Base-by-base conservation (phyloP, 177 flowering plant genomes). In the Tripterygium wilfordii region DNA sequence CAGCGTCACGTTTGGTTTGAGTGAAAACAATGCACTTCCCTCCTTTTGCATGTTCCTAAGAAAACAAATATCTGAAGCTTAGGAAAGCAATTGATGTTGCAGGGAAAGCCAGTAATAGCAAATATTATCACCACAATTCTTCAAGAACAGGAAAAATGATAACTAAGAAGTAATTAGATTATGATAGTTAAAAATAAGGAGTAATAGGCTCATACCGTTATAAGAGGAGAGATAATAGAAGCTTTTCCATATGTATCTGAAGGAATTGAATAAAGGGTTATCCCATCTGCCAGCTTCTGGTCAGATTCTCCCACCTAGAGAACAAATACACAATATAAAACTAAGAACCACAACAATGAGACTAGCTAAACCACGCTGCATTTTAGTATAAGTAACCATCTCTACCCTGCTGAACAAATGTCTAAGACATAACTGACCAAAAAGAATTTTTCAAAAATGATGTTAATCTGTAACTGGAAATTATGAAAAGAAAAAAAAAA, bases 1-100 rank as follows among this genome's bases (percentile, higher is more conserved):
- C 99, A 32, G 99, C 99, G 65, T 92, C 99, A 49, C 97, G 91
- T 53, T 92, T 92, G 36, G 99, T 92, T 65, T 80, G 96, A 33
- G 97, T 87, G 58, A 92, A 92, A 51, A 92, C 76, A 53, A 92
- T 92, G 50, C 88, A 80, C 54, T 92, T 92, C 5, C 97, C 99
- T 55, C 88, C 97, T 49, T 86, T 92, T 42, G 83, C 99, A 76
- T 92, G 90, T 56, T 92, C 95, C 99, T 92, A 54, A n/a, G 8
- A 58, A 24, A 51, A 18, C n/a, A 61, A 8, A 46, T 29, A 12
- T 26, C 36, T n/a, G 25, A 46, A 17, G 18, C 39, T 53, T n/a
- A 58, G n/a, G 25, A 36, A 27, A 23, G 13, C 10, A 25, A 32
- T 3, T 20, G 8, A 22, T 2, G 14, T 14, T 2, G 38, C n/a